Percentiles rank a stretch among this genome's conserved stretches.
Conservation (phyloP, 108 stramenopile genomes). For the Mediolabrus comicus region DNA sequence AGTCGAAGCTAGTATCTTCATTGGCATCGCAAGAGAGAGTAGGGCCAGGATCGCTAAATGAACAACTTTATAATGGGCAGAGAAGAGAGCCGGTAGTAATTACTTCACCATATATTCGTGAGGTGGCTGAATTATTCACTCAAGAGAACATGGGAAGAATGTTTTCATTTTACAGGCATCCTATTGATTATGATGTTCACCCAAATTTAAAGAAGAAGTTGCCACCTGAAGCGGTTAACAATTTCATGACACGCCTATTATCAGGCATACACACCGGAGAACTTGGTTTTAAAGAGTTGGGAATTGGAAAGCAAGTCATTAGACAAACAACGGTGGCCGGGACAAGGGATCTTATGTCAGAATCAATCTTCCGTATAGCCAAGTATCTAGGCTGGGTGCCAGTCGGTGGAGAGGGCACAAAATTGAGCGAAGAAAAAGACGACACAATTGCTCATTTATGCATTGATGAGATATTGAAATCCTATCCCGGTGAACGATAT, state of each 20-base stretch:
- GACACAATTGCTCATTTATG: slow-evolving; percentile 29
- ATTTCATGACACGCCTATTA: slow-evolving; percentile 43
- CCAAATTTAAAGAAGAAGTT: slow-evolving; percentile 25
- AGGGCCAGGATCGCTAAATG: slow-evolving; percentile 10
- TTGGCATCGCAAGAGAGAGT: slow-evolving; percentile 18
- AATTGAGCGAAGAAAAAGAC: slow-evolving; percentile 28
- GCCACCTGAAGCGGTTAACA: slow-evolving; percentile 31
- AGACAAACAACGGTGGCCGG: slow-evolving; percentile 38
- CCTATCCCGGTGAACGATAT: slow-evolving; percentile 34
- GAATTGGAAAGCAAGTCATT: slow-evolving; percentile 54
- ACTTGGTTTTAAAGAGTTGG: slow-evolving; percentile 50
- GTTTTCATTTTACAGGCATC: slow-evolving; percentile 52
- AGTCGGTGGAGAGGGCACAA: slow-evolving; percentile 25
- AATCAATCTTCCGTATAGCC: slow-evolving; percentile 36
- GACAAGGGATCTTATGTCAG: slow-evolving; percentile 38
- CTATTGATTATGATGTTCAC: slow-evolving; percentile 54
- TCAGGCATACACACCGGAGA: slow-evolving; percentile 29
- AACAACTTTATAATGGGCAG: slow-evolving; percentile 36
- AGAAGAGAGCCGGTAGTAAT: slow-evolving; percentile 33
- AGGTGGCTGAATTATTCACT: slow-evolving; percentile 43
- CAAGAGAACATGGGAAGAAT: slow-evolving; percentile 48
- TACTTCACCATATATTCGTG: slow-evolving; percentile 49
- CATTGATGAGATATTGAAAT: slow-evolving; percentile 25
- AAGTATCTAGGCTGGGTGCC: slow-evolving; percentile 53
- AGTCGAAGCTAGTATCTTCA: slow-evolving; percentile 28